These are phyloP conservation scores for Vaccinium macrocarpon DNA, from an alignment of 148 eudicot genomes.

Conservation along the genomic window DNA sequence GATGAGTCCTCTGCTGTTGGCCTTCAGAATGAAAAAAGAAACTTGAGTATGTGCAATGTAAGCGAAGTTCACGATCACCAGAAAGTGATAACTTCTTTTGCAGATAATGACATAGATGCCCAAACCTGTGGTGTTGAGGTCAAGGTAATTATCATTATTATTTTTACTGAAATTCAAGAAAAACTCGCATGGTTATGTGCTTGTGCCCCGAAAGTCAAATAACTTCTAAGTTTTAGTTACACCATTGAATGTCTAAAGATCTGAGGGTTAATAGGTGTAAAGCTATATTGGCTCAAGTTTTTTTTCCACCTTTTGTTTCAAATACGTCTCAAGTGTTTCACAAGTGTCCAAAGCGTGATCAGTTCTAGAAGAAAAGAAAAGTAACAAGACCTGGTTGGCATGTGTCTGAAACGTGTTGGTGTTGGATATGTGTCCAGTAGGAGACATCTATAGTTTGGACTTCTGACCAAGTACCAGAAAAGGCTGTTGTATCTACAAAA, in stretches of 20 bases:
- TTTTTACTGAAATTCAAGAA: not conserved
- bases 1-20: slow-evolving; percentile 25
- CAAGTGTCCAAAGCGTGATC: not conserved
- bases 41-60: not conserved
- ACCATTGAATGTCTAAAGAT: not conserved
- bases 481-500: not conserved
- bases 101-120: slow-evolving; percentile 15
- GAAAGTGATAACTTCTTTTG: slow-evolving; percentile 22
- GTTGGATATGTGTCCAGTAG: not conserved
- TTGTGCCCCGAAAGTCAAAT: not conserved
- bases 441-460: not conserved
- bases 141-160: slow-evolving; percentile 1
- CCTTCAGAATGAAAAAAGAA: slow-evolving; percentile 17
- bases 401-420: not conserved
- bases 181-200: not conserved
- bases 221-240: not conserved
- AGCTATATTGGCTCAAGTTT: not conserved
- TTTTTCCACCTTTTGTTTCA: not conserved
- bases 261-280: not conserved
- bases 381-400: not conserved
- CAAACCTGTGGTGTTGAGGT: slow-evolving; percentile 20
- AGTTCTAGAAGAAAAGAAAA: not conserved
- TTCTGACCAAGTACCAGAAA: not conserved
- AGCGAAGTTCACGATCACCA: slow-evolving; percentile 23
- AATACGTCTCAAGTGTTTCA: not conserved